Percentiles rank a stretch among this genome's conserved stretches.
Conservation (phyloP, 1,284 basidiomycete species). For the Leucoagaricus sp. region DNA sequence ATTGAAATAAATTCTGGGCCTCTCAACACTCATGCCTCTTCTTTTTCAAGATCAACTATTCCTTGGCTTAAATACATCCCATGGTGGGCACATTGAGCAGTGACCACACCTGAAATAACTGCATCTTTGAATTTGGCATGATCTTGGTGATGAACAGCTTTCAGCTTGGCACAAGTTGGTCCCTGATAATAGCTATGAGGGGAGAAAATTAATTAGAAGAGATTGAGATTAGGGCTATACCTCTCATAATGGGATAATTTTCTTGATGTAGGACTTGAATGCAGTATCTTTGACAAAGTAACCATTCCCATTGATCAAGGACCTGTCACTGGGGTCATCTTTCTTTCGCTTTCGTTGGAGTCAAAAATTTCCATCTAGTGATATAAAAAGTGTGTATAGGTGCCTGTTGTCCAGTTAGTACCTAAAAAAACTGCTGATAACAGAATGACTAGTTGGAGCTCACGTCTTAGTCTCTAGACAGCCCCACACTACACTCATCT, state of each 20-base stretch:
- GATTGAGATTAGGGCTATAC: neutral
- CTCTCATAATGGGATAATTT: neutral
- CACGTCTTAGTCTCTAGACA: too few relatives aligned
- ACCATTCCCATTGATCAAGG: slow-evolving; percentile 26
- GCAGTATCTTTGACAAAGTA: slow-evolving; percentile 23
- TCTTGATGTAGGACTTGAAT: slow-evolving; percentile 21
- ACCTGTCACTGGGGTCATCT: slow-evolving; percentile 29
- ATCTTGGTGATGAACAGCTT: slow-evolving; percentile 26
- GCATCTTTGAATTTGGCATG: slow-evolving; percentile 28
- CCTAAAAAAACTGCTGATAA: neutral
- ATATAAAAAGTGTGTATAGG: slow-evolving; percentile 18
- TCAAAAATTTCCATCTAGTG: slow-evolving; percentile 29
- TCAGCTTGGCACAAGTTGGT: slow-evolving; percentile 25
- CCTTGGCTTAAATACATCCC: slow-evolving; percentile 26
- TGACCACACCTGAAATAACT: slow-evolving; percentile 26
- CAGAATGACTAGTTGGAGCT: neutral
- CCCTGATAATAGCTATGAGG: slow-evolving; percentile 14
- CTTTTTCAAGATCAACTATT: slow-evolving; percentile 25
- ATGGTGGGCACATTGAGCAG: slow-evolving; percentile 27
- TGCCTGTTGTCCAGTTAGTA: slow-evolving; percentile 19
- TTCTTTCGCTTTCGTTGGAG: slow-evolving; percentile 26
- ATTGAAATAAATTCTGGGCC: neutral
- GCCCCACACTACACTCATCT: too few relatives aligned
- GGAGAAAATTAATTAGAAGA: neutral
- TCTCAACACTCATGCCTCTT: slow-evolving; percentile 25